Evolutionary conservation across 371 early-diverging fungal genomes (phyloP).

Genomic region (Mortierella sp.): DNA sequence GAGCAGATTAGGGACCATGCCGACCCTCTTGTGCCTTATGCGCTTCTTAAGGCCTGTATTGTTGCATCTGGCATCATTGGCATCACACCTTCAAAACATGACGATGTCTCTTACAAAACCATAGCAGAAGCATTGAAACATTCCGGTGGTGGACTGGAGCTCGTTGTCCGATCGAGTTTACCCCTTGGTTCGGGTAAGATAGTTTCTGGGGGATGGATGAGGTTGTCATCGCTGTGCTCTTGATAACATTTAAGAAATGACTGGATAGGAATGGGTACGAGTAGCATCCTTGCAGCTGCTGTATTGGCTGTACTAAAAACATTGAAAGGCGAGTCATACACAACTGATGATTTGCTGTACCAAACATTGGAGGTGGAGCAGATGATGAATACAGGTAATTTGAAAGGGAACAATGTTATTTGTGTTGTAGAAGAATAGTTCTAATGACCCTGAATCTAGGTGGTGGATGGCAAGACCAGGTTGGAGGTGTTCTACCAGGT

Average conservation of each 20-base stretch:
- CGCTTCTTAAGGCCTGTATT: constrained; percentile 52
- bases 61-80: constrained; percentile 49
- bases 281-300: constrained; percentile 46
- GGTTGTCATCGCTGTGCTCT: too few relatives aligned
- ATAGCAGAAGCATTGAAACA: constrained; percentile 36
- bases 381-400: constrained; percentile 50
- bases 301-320: constrained; percentile 42
- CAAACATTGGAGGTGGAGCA: constrained; percentile 50
- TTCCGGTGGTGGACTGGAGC: constrained; percentile 50
- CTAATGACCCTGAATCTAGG: constrained; percentile 12
- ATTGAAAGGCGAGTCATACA: constrained; percentile 35
- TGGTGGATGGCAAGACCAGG: constrained; percentile 56
- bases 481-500: constrained; percentile 47
- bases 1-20: constrained; percentile 49
- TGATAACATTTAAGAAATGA: too few relatives aligned
- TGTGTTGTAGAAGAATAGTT: too few relatives aligned
- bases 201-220: not conserved
- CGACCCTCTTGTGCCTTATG: constrained; percentile 45
- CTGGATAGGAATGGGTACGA: constrained; percentile 45
- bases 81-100: constrained; percentile 28
- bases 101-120: constrained; percentile 24
- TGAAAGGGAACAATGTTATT: not conserved
- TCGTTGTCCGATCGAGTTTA: constrained; percentile 29
- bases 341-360: constrained; percentile 34
- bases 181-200: constrained; percentile 48